Evolutionary conservation across 2,329 filamentous ascomycete genomes (phyloP).

Genomic region (Pseudocercospora crystallina): DNA sequence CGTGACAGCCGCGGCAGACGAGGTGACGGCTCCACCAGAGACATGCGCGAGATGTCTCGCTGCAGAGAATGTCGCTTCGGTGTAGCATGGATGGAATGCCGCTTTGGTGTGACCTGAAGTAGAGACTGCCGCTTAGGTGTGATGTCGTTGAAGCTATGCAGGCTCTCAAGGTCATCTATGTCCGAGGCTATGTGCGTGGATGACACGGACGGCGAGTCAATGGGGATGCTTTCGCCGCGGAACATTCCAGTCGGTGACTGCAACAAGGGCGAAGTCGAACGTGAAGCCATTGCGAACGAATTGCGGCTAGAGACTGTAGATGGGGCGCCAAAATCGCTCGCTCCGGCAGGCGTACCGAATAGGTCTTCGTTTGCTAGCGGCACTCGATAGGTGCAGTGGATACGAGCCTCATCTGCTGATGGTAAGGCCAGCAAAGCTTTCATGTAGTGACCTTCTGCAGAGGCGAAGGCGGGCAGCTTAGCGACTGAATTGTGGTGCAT

Average conservation of each 20-base stretch:
- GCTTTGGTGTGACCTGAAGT: too few species aligned
- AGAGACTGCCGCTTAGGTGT: conserved; percentile 22
- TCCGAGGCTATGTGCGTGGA: conserved; percentile 19
- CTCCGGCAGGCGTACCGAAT: background rate
- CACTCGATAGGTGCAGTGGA: conserved; percentile 6
- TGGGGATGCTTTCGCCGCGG: background rate
- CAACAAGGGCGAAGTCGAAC: too few species aligned
- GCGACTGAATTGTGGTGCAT: conserved; percentile 48
- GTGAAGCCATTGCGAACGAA: too few species aligned
- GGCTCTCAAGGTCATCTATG: conserved; percentile 28
- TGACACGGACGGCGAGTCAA: conserved; percentile 7
- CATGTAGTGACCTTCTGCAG: conserved; percentile 42
- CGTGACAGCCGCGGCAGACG: conserved; percentile 6
- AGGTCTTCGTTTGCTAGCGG: background rate
- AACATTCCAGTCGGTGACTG: background rate
- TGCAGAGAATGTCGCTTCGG: conserved; percentile 3
- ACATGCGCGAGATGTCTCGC: conserved; percentile 18
- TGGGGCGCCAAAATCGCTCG: background rate
- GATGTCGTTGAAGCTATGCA: conserved; percentile 30
- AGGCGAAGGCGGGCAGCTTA: conserved; percentile 43
- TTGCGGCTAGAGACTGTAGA: background rate
- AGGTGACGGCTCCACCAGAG: conserved; percentile 12
- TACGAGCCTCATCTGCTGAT: conserved; percentile 21
- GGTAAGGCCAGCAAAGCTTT: conserved; percentile 28
- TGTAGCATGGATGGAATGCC: background rate